These are phyloP conservation scores for Phylloporus rhodoxanthus DNA, from an alignment of 768 basidiomycete species.

Conservation along the genomic window DNA sequence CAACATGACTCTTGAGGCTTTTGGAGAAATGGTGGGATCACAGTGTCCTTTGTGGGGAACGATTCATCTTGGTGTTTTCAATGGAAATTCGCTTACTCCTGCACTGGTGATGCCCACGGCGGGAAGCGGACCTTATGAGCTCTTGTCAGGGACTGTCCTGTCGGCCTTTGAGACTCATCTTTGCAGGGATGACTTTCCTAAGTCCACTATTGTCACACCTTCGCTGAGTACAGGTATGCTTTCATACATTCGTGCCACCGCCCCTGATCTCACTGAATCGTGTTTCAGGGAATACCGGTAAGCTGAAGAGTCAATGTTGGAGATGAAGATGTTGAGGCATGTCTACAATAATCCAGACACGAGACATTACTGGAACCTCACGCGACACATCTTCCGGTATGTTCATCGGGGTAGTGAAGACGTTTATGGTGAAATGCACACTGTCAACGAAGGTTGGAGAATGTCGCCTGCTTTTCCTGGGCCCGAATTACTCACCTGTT, in stretches of 20 bases:
- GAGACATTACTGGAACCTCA: constrained; percentile 40
- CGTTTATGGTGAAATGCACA: constrained; percentile 34
- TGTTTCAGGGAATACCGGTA: constrained; percentile 27
- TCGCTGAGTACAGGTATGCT: too few relatives aligned
- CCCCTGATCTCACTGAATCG: too few relatives aligned
- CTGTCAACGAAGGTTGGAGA: constrained; percentile 24
- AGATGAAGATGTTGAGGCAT: constrained; percentile 16
- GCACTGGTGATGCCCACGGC: constrained; percentile 39
- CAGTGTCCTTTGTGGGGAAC: constrained; percentile 30
- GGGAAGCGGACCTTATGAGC: constrained; percentile 32
- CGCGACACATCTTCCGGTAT: constrained; percentile 44
- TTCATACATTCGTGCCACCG: too few relatives aligned
- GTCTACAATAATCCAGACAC: constrained; percentile 32
- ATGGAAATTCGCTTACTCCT: too few relatives aligned
- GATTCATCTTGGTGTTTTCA: constrained; percentile 33
- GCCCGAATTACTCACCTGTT: constrained; percentile 5
- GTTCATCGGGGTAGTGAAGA: constrained; percentile 25
- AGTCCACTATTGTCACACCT: constrained; percentile 32
- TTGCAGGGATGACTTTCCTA: constrained; percentile 18
- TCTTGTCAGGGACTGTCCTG: constrained; percentile 42
- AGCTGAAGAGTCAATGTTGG: constrained; percentile 9
- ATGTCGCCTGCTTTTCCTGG: background rate
- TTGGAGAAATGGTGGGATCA: constrained; percentile 31
- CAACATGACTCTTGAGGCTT: constrained; percentile 38
- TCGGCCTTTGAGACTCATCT: constrained; percentile 33